These are phyloP conservation scores for Aspergillus pseudotamarii DNA, from an alignment of 2,329 filamentous ascomycete species.

Conservation along the genomic window DNA sequence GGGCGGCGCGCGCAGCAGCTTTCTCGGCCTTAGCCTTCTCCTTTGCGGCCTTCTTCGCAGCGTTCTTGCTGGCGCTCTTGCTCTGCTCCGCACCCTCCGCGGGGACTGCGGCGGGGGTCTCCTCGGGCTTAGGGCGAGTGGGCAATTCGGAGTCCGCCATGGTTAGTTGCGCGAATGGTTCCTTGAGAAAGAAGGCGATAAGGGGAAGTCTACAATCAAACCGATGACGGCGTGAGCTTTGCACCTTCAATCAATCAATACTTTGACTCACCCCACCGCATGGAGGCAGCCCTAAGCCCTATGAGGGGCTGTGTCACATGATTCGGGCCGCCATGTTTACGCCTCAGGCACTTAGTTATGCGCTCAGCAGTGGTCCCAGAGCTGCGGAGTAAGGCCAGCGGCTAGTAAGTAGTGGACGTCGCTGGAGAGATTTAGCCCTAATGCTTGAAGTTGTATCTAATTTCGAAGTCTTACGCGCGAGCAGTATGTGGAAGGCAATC, in stretches of 20 bases:
- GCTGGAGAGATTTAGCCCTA: too few species aligned
- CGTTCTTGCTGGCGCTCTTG: slow-evolving; percentile 68
- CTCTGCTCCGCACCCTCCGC: slow-evolving; percentile 38
- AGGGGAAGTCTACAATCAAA: neutral
- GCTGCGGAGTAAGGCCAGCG: too few species aligned
- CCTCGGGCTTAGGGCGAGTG: slow-evolving; percentile 43
- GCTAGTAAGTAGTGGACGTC: too few species aligned
- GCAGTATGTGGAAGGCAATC: neutral
- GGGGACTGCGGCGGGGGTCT: slow-evolving; percentile 30
- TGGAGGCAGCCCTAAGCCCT: slow-evolving; percentile 36
- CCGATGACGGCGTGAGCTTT: slow-evolving; percentile 8
- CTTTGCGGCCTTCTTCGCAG: slow-evolving; percentile 83
- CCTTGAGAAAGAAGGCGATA: neutral
- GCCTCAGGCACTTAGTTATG: neutral
- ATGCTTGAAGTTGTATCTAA: neutral
- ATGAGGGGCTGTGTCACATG: slow-evolving; percentile 28
- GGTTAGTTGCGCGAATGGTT: slow-evolving; percentile 14
- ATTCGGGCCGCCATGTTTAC: neutral
- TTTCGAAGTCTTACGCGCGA: neutral
- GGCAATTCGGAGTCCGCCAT: slow-evolving; percentile 46
- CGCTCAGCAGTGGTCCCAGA: too few species aligned
- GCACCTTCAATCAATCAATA: slow-evolving; percentile 8
- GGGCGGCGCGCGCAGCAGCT: slow-evolving; percentile 69
- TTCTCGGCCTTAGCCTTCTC: slow-evolving; percentile 87
- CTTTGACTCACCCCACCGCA: slow-evolving; percentile 37